Base-by-base conservation (phyloP, 2,329 filamentous ascomycete species). In the Helminthosporium solani region DNA sequence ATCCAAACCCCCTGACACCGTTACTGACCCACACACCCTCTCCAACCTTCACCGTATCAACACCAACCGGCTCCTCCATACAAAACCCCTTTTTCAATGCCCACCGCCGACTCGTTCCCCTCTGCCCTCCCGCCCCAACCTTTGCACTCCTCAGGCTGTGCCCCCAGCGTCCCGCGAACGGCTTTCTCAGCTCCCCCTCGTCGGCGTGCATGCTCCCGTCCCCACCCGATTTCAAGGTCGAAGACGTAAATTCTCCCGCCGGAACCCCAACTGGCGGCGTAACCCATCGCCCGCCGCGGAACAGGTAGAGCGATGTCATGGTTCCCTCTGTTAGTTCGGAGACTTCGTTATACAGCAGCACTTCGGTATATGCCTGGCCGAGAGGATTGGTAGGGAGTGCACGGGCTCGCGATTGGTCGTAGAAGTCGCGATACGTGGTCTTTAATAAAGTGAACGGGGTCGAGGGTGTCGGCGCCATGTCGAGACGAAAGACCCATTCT, bases 21-120 rank as follows among this genome's bases (percentile, higher is more conserved):
- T 92, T 96, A 68, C 90, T 96, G 42, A 96, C 73, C 87, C 90
- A 95, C 51, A 91, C 87, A 42, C 85, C 78, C 67, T 96, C 91
- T 1, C 85, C 88, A 53, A 88, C 77, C 3, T 76, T 64, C 11
- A 96, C 67, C 6, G 83, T 83, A 11, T 77, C 72, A 2, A 74
- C 75, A n/a, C 67, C 68, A 14, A 96, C 75, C 2, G 73, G 68
- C 52, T 83, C 79, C 62, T 95, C 87, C 23, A 78, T 75, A 42
- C 81, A 90, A 35, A 94, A 72, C 0, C 78, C 78, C 44, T 75
- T 80, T 49, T 86, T 80, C 33, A 97, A 66, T n/a, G 89, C 87
- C 85, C 90, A 96, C 47, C 88, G 77, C 54, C 92, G 81, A 5
- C 87, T 89, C 6, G 88, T 94, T 0, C 91, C 91, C 43, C 85